These are phyloP conservation scores for Adansonia grandidieri DNA, from an alignment of 441 rosid species.

Conservation along the genomic window DNA sequence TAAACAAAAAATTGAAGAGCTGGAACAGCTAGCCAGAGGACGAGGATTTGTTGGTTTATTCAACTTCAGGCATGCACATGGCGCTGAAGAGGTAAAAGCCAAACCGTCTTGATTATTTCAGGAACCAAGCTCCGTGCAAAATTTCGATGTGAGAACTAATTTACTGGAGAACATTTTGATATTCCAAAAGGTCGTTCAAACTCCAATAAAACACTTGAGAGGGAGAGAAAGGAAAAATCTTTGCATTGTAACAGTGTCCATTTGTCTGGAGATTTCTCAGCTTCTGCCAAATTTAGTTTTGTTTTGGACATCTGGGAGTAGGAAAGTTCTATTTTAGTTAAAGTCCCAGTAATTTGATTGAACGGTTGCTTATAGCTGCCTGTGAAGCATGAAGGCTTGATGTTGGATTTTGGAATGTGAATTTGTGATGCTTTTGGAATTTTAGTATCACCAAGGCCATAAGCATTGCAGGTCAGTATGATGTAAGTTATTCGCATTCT, in stretches of 20 bases:
- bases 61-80: constrained; percentile 37
- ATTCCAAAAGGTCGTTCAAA: neutral
- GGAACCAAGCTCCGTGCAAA: neutral
- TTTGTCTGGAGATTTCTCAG: neutral
- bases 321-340: constrained; percentile 1
- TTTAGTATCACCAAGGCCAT: neutral
- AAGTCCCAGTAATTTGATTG: neutral
- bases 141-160: neutral
- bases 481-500: too few relatives aligned
- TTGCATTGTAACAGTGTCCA: neutral
- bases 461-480: too few relatives aligned
- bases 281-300: neutral
- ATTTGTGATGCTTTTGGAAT: neutral
- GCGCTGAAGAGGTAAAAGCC: constrained; percentile 33
- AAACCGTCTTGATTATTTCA: constrained; percentile 29
- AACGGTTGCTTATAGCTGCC: neutral
- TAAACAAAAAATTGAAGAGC: constrained; percentile 50
- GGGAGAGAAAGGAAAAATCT: neutral
- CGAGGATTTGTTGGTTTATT: constrained; percentile 54
- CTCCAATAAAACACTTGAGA: neutral
- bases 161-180: neutral
- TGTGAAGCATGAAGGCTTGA: neutral
- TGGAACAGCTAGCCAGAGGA: constrained; percentile 57
- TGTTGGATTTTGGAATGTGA: neutral
- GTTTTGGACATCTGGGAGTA: neutral